Evolutionary conservation across 768 basidiomycete species (phyloP).

Genomic region (Lyophyllum atratum): DNA sequence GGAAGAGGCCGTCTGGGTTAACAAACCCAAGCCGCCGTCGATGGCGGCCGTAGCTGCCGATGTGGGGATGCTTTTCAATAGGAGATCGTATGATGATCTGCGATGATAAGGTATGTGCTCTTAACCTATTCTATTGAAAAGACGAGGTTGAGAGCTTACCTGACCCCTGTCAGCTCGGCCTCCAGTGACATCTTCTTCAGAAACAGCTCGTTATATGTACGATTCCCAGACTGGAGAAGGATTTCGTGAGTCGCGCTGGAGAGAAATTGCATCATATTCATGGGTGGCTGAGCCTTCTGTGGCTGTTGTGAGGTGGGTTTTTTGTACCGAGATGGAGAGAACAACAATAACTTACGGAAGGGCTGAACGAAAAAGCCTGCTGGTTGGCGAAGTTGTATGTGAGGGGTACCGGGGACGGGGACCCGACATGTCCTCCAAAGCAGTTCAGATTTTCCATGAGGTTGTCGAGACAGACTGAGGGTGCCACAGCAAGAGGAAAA

Average conservation of each 20-base stretch:
- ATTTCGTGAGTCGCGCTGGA: background rate
- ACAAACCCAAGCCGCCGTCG: background rate
- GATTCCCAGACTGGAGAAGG: background rate
- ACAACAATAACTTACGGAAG: background rate
- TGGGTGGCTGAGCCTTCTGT: background rate
- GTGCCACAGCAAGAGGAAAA: background rate
- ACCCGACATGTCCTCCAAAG: background rate
- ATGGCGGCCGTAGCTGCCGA: too few relatives aligned
- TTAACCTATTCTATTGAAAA: background rate
- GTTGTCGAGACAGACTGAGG: background rate
- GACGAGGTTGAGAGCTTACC: background rate
- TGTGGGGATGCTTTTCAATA: background rate
- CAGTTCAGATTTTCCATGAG: background rate
- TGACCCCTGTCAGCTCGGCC: background rate
- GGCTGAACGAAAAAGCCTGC: background rate
- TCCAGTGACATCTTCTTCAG: background rate
- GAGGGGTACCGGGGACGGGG: background rate
- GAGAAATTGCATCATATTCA: background rate
- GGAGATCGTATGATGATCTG: background rate
- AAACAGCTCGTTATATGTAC: background rate
- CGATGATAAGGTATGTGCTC: background rate
- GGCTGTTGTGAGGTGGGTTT: background rate
- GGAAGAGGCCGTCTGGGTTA: background rate
- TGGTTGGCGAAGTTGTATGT: background rate
- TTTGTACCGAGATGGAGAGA: background rate